Evolutionary conservation across 2,329 filamentous ascomycete species (phyloP).

Genomic region (Lasiodiplodia theobromae): DNA sequence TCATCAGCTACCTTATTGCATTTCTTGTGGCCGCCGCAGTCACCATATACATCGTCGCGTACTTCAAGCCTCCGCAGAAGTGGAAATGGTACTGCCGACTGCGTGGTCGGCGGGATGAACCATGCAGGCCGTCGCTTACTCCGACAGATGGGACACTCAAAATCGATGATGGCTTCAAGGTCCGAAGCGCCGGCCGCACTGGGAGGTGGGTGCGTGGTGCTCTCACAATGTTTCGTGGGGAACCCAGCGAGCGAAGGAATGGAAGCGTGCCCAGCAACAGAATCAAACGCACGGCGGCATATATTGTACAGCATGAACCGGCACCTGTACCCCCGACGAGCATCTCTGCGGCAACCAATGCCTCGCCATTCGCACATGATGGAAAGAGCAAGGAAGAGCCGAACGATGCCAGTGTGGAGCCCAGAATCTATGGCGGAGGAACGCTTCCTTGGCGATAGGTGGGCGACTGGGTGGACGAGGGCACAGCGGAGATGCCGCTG

Average conservation of each 20-base stretch:
- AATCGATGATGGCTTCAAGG: neutral
- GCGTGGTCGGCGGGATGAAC: neutral
- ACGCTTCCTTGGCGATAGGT: neutral
- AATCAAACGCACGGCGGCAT: neutral
- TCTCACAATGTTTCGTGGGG: neutral
- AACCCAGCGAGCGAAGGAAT: neutral
- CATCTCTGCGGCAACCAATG: neutral
- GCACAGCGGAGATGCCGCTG: neutral
- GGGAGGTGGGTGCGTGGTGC: neutral
- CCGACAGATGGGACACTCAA: neutral
- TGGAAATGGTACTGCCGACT: slow-evolving; percentile 12
- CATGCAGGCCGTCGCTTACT: neutral
- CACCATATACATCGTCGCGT: slow-evolving; percentile 5
- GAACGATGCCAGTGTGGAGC: neutral
- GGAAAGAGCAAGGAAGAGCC: neutral
- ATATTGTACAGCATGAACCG: neutral
- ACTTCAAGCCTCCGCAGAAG: slow-evolving; percentile 1
- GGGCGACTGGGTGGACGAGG: neutral
- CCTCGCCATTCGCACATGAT: neutral
- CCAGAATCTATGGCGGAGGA: neutral
- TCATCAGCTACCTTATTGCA: slow-evolving; percentile 7
- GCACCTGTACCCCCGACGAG: neutral
- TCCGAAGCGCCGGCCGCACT: no score
- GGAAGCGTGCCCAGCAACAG: neutral
- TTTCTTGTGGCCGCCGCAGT: slow-evolving; percentile 14